Evolutionary conservation across 75 land plant genomes (phyloP), one percentile per base, ranked within the genome.

Genomic region (Larix kaempferi): DNA sequence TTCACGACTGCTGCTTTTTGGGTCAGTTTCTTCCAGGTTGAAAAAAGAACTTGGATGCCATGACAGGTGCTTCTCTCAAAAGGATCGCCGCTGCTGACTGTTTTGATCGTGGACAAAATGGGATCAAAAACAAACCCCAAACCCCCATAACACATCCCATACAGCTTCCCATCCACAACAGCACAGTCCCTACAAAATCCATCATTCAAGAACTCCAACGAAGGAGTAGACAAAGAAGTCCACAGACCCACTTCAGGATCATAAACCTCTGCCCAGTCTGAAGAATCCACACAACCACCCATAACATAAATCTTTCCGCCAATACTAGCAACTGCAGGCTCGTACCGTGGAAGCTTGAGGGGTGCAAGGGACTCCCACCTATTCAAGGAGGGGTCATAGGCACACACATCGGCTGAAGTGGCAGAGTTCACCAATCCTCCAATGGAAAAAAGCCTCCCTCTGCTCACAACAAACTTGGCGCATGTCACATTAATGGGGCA

Each of bases 401-500:
- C 37, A n/a, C 37, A 65, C 69, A 65, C 69, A 33, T 65, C 69
- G 16, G 37, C 69, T 65, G 69, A 65, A 37, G 27, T 65, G 35
- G 69, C 37, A 27, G 69, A 65, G 69, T 65, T 65, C 23, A 29
- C 33, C 69, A 65, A 33, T 29, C 69, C 69, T 35, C 69, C 37
- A 33, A 65, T 65, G 69, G 69, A 65, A 37, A 33, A 65, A 33
- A 65, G 49, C 71, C 44, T 67, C 71, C 71, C 71, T 35, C n/a
- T 67, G 17, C 44, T 67, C 33, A 67, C 71, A 67, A 67, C 71
- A 37, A 67, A 67, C 49, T 37, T 67, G 22, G 71, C 22, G 37
- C 71, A 67, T 7, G 22, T 39, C 22, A 67, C 44, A 67, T 37
- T 39, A 3, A 41, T 35, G 22, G 49, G 71, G 19, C 11, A 67